phyloP scores from a whole-genome alignment of 345 rosid genomes.

The Salix exigua region DNA sequence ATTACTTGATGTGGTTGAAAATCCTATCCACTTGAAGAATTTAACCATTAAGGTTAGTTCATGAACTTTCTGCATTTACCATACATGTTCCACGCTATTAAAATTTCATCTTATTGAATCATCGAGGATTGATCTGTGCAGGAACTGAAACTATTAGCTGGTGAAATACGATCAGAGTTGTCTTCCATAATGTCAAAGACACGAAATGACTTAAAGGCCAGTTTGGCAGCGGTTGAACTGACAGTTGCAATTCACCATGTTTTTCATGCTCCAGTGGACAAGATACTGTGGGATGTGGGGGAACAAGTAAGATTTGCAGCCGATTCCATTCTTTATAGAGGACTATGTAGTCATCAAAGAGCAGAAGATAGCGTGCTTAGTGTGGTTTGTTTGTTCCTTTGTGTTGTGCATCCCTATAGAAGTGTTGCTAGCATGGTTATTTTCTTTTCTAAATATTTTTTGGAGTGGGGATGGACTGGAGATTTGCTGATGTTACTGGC shows the following conservation, averaged over 20 bases:
- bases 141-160: conserved; percentile 75
- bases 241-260: conserved; percentile 82
- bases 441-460: neutral
- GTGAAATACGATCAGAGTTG: conserved; percentile 65
- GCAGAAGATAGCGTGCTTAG: neutral
- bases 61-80: conserved; percentile 4
- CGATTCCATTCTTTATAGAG: neutral
- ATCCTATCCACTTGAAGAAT: conserved; percentile 71
- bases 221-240: conserved; percentile 73
- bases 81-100: neutral
- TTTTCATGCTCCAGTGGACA: conserved; percentile 82
- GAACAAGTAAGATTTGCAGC: conserved; percentile 54
- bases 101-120: conserved; percentile 1
- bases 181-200: conserved; percentile 42
- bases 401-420: neutral
- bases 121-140: conserved; percentile 24
- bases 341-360: neutral
- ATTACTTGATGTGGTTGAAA: conserved; percentile 71
- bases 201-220: conserved; percentile 51
- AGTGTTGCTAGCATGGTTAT: neutral
- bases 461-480: neutral
- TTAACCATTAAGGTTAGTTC: conserved; percentile 58
- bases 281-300: conserved; percentile 83
- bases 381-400: neutral
- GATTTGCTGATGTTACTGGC: neutral